A percentile compares a stretch with the other conserved stretches of the same genome.
phyloP scores from a whole-genome alignment of 352 stramenopile genomes.

The Pythium brachiatum region DNA sequence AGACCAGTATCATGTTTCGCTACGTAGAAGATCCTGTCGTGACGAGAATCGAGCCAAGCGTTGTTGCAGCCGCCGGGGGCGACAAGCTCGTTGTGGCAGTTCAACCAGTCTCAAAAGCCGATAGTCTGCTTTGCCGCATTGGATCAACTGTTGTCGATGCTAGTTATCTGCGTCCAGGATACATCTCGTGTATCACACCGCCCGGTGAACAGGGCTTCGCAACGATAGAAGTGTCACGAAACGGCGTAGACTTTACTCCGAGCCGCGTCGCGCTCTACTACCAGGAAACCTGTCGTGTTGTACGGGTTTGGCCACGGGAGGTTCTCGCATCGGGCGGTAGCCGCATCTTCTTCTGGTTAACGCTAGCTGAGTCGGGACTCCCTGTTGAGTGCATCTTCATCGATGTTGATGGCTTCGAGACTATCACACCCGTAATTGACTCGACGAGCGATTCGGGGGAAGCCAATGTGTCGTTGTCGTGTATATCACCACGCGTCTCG shows the following conservation, averaged over 20 bases:
- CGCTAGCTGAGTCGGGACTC: neutral
- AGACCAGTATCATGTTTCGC: neutral
- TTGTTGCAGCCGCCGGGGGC: conserved; percentile 3
- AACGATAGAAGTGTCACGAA: conserved; percentile 17
- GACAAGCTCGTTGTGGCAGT: conserved; percentile 4
- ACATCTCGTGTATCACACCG: conserved; percentile 12
- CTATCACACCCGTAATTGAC: conserved; percentile 2
- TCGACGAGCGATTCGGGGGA: neutral
- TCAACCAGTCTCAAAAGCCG: neutral
- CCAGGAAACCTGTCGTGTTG: conserved; percentile 13
- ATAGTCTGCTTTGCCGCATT: conserved; percentile 10
- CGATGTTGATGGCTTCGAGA: neutral
- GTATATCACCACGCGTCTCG: conserved; percentile 5
- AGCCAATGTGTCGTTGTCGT: neutral
- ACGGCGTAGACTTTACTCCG: conserved; percentile 18
- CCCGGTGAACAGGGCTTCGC: conserved; percentile 14
- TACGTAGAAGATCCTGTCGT: conserved; percentile 3
- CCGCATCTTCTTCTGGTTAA: conserved; percentile 2
- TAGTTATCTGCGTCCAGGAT: neutral
- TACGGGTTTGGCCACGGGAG: neutral
- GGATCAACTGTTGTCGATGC: neutral
- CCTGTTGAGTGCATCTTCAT: conserved; percentile 15
- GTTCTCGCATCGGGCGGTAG: conserved; percentile 13
- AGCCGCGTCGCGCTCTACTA: conserved; percentile 8
- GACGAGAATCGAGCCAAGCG: neutral